Conservation (phyloP, 345 rosid species). For the Gynandropsis gynandra region DNA sequence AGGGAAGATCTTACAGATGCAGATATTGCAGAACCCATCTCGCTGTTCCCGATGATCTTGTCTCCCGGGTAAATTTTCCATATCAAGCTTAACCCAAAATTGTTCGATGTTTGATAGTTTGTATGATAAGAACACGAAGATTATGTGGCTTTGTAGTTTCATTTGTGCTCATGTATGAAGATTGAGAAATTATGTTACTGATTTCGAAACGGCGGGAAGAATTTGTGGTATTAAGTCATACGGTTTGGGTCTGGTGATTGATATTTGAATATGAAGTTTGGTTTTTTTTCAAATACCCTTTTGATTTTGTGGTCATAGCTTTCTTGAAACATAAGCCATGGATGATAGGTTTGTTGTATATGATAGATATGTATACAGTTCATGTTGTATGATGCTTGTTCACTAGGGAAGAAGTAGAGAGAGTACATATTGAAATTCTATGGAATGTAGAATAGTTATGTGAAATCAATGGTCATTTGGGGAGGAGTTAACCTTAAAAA, state of each 20-base stretch:
- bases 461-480: too few relatives aligned
- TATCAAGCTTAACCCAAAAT: not conserved
- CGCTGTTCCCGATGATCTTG: constrained; percentile 61
- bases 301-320: not conserved
- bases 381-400: too few relatives aligned
- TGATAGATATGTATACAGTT: too few relatives aligned
- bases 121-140: not conserved
- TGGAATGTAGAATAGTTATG: too few relatives aligned
- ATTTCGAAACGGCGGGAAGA: not conserved
- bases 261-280: too few relatives aligned
- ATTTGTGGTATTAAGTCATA: not conserved
- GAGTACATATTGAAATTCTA: too few relatives aligned
- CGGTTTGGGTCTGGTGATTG: too few relatives aligned
- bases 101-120: not conserved
- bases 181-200: not conserved
- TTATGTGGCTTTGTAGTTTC: not conserved
- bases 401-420: too few relatives aligned
- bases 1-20: constrained; percentile 89
- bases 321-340: too few relatives aligned
- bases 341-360: too few relatives aligned
- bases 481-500: too few relatives aligned
- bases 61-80: constrained; percentile 44
- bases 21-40: constrained; percentile 79
- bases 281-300: not conserved
- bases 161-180: constrained; percentile 5